phyloP scores from a whole-genome alignment of 2,329 filamentous ascomycete genomes.

The Aspergillus japonicus region DNA sequence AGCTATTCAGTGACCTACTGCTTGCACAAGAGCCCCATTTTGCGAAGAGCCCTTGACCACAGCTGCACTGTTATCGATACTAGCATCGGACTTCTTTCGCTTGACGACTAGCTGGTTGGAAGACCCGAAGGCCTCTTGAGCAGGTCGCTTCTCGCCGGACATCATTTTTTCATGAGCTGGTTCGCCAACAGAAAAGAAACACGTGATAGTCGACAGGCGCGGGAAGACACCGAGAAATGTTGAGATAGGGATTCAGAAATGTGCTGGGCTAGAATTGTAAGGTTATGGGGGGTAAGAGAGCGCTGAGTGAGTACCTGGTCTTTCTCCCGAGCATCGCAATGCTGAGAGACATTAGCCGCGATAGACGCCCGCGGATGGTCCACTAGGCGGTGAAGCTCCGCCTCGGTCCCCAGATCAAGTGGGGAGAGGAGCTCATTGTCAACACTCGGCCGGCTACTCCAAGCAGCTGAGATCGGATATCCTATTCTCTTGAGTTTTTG shows the following conservation, averaged over 20 bases:
- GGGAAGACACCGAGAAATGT: neutral
- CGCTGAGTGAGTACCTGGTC: neutral
- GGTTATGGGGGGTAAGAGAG: neutral
- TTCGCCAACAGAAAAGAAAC: neutral
- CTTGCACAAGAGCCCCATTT: conserved; percentile 64
- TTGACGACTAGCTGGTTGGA: conserved; percentile 79
- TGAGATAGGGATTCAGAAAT: neutral
- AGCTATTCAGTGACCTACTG: conserved; percentile 51
- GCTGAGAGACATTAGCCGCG: conserved; percentile 21
- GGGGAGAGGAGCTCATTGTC: conserved; percentile 20
- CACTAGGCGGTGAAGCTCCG: conserved; percentile 20
- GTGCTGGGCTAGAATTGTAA: conserved; percentile 1
- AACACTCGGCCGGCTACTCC: neutral
- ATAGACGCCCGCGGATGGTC: conserved; percentile 22
- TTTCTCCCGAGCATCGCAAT: neutral
- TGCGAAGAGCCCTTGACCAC: conserved; percentile 56
- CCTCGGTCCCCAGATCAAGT: conserved; percentile 16
- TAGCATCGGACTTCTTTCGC: conserved; percentile 72
- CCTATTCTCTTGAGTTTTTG: neutral
- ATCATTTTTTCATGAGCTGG: conserved; percentile 50
- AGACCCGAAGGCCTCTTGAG: conserved; percentile 76
- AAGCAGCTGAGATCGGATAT: neutral
- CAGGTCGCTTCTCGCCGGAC: conserved; percentile 89
- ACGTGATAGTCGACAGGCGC: neutral
- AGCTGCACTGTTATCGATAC: conserved; percentile 55